Conservation (phyloP, 441 rosid species). For the Bruguiera hainesii region DNA sequence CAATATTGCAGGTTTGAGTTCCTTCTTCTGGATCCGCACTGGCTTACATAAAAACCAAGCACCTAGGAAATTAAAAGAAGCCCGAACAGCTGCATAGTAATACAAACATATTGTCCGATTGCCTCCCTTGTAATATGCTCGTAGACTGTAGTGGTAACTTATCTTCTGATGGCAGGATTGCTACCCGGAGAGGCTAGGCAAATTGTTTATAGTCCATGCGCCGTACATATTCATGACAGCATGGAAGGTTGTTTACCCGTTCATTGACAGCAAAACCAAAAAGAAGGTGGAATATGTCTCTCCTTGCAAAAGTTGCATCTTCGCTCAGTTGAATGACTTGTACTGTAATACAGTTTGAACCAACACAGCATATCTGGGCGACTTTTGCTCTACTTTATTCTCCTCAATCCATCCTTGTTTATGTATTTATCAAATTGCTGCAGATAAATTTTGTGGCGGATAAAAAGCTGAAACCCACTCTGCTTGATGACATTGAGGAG, state of each 20-base stretch:
- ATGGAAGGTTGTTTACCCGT: conserved; percentile 78
- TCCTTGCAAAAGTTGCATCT: background rate
- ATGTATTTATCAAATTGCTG: conserved; percentile 1
- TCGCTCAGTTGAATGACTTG: too few relatives aligned
- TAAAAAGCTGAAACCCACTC: conserved; percentile 52
- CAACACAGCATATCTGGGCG: background rate
- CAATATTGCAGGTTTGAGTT: conserved; percentile 69
- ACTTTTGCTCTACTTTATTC: background rate
- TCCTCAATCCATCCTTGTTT: background rate
- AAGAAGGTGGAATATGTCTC: conserved; percentile 51
- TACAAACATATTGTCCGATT: background rate
- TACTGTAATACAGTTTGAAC: too few relatives aligned
- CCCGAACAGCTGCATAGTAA: background rate
- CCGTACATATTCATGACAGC: conserved; percentile 85
- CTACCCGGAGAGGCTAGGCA: conserved; percentile 89
- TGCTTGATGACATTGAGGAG: conserved; percentile 67
- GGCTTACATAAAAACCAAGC: background rate
- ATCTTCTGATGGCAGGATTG: conserved; percentile 51
- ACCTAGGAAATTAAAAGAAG: background rate
- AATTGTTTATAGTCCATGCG: conserved; percentile 54
- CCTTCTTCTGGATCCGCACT: background rate
- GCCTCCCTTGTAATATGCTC: too few relatives aligned
- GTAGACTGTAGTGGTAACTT: background rate
- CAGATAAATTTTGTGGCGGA: conserved; percentile 79
- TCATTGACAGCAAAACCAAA: conserved; percentile 75